Evolutionary conservation across 2,329 filamentous ascomycete species (phyloP), one percentile per base, ranked within the genome.

Genomic region (Cytospora leucostoma): DNA sequence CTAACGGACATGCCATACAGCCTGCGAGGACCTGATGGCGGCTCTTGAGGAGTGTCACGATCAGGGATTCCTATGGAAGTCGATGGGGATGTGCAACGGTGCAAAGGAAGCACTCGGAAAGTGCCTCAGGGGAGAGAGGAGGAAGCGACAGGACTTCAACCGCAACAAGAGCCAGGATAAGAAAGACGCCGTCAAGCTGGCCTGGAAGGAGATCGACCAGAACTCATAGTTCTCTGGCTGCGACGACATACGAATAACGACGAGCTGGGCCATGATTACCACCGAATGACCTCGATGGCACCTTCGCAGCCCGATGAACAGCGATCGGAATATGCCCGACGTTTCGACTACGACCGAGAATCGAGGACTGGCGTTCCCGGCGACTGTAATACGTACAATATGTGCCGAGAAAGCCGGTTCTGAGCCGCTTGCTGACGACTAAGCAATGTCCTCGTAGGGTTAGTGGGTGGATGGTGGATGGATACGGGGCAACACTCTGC

Each of bases 31-130:
- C 70, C 87, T 99, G 75, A 97, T 98, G 87, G 88, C 83, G 57
- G 90, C 91, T 55, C 91, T 99, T 69, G 95, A 98, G 73, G 92
- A 97, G 80, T 99, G 95, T 80, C 95, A 99, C 74, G 90, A 91
- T 37, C 85, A 85, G 65, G 95, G 95, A 61, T 99, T 99, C 78
- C 78, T 99, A 63, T 93, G 91, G 86, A 97, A 97, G 78, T 88
- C 91, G 1, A 80, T 92, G 66, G 95, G 95, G 62, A 92, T 90
- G 81, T 99, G 95, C 84, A 98, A 92, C 76, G 84, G 88, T 49
- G 85, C 90, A 67, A 99, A 99, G 77, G 82, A 86, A 50, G 82
- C 92, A 63, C 91, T 99, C 70, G 95, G 91, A 77, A 84, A 86
- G 72, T 99, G 95, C 74, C 83, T 99, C 59, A 87, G 91, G 67